phyloP scores from a whole-genome alignment of 1,284 basidiomycete genomes.

The Melampsora americana region DNA sequence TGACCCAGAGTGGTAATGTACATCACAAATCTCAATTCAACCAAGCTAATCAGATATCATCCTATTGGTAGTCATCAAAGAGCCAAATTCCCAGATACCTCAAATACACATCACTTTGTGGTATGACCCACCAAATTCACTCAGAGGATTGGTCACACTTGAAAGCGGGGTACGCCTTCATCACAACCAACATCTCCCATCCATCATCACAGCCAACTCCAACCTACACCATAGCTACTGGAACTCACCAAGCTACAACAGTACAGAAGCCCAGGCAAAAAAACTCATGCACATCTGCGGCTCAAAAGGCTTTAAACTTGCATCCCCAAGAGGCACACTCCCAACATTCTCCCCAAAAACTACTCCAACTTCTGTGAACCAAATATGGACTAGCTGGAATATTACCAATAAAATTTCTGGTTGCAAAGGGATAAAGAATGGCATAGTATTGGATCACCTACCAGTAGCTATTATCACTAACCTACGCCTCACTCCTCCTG shows the following conservation, averaged over 20 bases:
- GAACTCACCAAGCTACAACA: background rate
- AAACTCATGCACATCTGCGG: background rate
- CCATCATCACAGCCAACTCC: background rate
- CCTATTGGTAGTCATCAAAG: too few relatives aligned
- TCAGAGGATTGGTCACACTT: too few relatives aligned
- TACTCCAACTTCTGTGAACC: background rate
- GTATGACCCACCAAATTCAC: too few relatives aligned
- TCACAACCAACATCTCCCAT: background rate
- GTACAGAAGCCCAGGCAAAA: background rate
- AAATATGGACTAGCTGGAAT: conserved; percentile 4
- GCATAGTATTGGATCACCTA: conserved; percentile 21
- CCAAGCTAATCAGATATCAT: too few relatives aligned
- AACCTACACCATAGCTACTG: background rate
- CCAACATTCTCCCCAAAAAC: background rate
- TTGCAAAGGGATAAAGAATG: background rate
- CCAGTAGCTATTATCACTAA: conserved; percentile 5
- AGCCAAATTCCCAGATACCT: too few relatives aligned
- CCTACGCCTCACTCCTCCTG: too few relatives aligned
- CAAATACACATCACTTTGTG: too few relatives aligned
- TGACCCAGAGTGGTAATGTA: too few relatives aligned
- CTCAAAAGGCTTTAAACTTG: conserved; percentile 7
- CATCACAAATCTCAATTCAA: too few relatives aligned
- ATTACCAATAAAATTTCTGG: background rate
- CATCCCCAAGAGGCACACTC: background rate
- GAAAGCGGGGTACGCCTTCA: background rate